These are phyloP conservation scores for Styphnolobium japonicum DNA, from an alignment of 306 rosid species.

Conservation along the genomic window DNA sequence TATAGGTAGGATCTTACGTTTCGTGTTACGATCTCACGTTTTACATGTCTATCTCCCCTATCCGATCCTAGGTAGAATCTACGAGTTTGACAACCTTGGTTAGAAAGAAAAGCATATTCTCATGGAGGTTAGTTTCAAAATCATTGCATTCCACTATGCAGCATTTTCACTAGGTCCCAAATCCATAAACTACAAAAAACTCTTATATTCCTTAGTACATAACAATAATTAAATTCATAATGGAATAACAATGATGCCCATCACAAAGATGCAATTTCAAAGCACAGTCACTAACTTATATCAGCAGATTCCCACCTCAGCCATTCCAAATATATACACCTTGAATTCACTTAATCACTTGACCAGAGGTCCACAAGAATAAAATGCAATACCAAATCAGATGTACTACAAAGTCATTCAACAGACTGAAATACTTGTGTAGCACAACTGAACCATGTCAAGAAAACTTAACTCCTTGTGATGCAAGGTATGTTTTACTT, in stretches of 20 bases:
- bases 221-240: too few species aligned
- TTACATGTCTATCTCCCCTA: too few species aligned
- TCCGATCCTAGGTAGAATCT: too few species aligned
- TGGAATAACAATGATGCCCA: too few species aligned
- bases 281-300: neutral
- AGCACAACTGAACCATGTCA: neutral
- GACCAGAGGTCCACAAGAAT: neutral
- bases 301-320: neutral
- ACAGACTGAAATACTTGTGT: too few species aligned
- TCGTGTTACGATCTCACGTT: too few species aligned
- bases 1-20: too few species aligned
- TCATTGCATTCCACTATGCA: neutral
- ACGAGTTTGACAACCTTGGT: too few species aligned
- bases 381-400: too few species aligned
- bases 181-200: neutral
- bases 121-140: neutral
- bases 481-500: neutral
- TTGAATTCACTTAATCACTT: too few species aligned
- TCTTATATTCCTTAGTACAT: too few species aligned
- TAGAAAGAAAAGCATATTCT: neutral
- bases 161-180: neutral
- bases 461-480: neutral
- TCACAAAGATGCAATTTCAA: too few species aligned
- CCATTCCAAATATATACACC: neutral
- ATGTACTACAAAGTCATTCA: neutral